Base-by-base conservation (phyloP, 2,329 filamentous ascomycete species). In the Clonostachys rhizophaga region DNA sequence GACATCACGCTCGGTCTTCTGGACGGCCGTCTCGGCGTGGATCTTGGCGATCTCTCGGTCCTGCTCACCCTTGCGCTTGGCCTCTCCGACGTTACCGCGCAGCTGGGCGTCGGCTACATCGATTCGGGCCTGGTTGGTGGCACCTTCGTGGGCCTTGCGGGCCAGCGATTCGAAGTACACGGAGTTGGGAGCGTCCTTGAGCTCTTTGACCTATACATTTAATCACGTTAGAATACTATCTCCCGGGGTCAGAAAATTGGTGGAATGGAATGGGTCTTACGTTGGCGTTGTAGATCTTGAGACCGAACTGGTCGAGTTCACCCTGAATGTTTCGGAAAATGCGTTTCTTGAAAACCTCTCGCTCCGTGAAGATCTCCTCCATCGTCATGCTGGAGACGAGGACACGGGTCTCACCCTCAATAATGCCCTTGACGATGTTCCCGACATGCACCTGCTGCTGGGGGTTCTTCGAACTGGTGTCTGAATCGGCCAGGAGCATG, bases 371-470 rank as follows among this genome's bases (percentile, higher is more conserved):
- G 49, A 95, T 87, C 66, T 94, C 89, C 62, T 92, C 89, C 87
- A 94, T 92, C n/a, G 88, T 91, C 87, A 95, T 92, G 55, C 82
- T 85, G 1, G 84, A 89, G 40, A 95, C 87, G 46, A 95, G 82
- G 6, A 89, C 86, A 49, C 90, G 80, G 1, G 87, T 91, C 65
- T 95, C 90, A 51, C 90, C 90, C 64, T 95, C 89, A 55, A 95
- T 94, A 63, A 95, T 91, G 50, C 89, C 89, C 65, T 90, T 92
- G 65, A 95, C 86, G 51, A 95, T 95, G 55, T 87, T 87, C 59
- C 87, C 86, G 14, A 94, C 83, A 67, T 92, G 87, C 46, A 78
- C 53, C 65, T 69, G 58, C 45, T 62, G 56, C 14, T 68, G 66
- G 35, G 63, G 54, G 36, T 61, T 63, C 55, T 72, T 69, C 3